Evolutionary conservation across 2,329 filamentous ascomycete genomes (phyloP), one percentile per base, ranked within the genome.

Genomic region (Arachnomyces sp.): DNA sequence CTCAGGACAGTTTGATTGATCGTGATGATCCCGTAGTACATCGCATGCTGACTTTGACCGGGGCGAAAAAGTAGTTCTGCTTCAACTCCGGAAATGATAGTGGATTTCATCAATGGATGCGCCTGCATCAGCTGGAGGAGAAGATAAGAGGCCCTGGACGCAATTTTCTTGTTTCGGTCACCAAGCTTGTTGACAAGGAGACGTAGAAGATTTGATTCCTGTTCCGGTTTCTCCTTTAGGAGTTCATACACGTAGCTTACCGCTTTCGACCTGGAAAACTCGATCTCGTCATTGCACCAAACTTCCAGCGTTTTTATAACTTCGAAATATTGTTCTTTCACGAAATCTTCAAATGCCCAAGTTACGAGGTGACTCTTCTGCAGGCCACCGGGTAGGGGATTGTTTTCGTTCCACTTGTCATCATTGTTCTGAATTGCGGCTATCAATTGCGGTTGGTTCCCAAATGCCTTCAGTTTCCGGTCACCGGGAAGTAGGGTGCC

Each of bases 1-100:
- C 86, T 94, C 36, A 98, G 66, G 36, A 96, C 89, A 0, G 90
- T 96, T 66, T 98, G 93, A 60, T 98, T 98, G 36, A 98, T 73
- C 0, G 92, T 96, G 60, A 95, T 95, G 60, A 95, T 82, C 28
- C 87, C 89, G 62, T 95, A 95, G 66, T 98, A 98, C 59, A 86
- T 93, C 31, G 90, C 86, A 52, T 93, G 85, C 28, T 83, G 73
- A 55, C 80, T 90, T 62, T 96, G 92, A 8, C 86, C 85, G 0
- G 89, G 86, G 38, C 87, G 80, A 58, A 95, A 84, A 15, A 98
- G 69, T 34, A 94, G 76, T 52, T 96, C 90, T 40, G 84, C 81
- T 62, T 98, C 90, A 32, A 98, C 80, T 7, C 81, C 79, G 46
- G 78, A 81, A 50, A 95, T 80, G 49, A 98, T 84, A 38, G 93